A percentile compares a stretch with the other conserved stretches of the same genome.
phyloP scores from a whole-genome alignment of 805 yeast genomes.

The Saccharomycopsis guyanensis region DNA sequence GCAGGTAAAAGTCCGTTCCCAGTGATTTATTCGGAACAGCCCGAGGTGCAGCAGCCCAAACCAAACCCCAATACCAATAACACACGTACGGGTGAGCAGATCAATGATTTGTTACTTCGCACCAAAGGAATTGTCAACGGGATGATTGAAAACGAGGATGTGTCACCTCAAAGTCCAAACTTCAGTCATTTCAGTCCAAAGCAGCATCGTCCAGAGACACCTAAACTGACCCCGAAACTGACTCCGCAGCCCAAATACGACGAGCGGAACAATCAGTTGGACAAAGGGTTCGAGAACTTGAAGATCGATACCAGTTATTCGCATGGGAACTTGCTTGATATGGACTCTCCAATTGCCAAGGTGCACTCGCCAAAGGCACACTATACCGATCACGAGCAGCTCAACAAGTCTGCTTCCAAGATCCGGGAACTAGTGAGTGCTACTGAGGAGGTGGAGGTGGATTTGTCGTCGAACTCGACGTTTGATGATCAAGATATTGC shows the following conservation, averaged over 20 bases:
- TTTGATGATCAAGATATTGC: constrained; percentile 12
- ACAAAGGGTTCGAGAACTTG: neutral
- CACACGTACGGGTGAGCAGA: constrained; percentile 3
- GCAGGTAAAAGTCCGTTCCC: constrained; percentile 7
- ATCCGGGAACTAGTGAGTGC: constrained; percentile 17
- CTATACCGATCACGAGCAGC: neutral
- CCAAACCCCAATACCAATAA: neutral
- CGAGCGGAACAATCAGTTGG: neutral
- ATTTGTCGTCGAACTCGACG: constrained; percentile 12
- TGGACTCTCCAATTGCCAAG: constrained; percentile 9
- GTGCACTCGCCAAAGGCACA: neutral
- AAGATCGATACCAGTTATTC: neutral
- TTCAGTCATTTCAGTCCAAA: neutral
- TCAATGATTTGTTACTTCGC: constrained; percentile 9
- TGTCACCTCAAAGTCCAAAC: neutral
- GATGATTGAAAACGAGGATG: constrained; percentile 9
- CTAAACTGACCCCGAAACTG: no score
- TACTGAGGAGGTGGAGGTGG: constrained; percentile 17
- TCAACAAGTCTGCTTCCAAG: constrained; percentile 5
- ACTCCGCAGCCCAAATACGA: neutral
- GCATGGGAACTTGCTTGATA: constrained; percentile 10
- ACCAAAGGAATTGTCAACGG: constrained; percentile 12
- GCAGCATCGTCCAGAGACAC: no score
- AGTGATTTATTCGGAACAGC: neutral
- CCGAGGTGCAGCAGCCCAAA: neutral